Evolutionary conservation across 2,329 filamentous ascomycete species (phyloP), one percentile per base, ranked within the genome.

Genomic region (Colletotrichum sidae): DNA sequence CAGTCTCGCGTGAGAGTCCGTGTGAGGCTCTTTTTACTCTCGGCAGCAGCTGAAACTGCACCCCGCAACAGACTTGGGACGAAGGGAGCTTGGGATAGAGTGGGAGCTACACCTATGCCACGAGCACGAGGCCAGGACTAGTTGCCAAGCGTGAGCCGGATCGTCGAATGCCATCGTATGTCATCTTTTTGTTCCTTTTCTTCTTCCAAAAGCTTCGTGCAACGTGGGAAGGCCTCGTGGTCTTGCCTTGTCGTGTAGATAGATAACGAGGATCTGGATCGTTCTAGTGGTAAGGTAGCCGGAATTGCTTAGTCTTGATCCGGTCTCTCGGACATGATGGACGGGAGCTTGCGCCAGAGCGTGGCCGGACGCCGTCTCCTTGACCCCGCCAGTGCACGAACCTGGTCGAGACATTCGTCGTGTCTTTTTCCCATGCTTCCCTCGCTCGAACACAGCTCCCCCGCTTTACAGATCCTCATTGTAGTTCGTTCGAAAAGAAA

Each of bases 381-480:
- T 52, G 45, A 52, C 58, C 50, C 63, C 58, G 58, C 53, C 59
- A 44, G 53, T 53, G 63, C 52, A 66, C 56, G 51, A 55, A 51
- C 51, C 47, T 52, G 34, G 52, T 38, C 11, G 47, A 53, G 52
- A 63, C 41, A 53, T 39, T 60, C 4, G 25, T 25, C 25, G 25
- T 25, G 25, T 25, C 25, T 25, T 25, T 25, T 25, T 25, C 25
- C 25, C 25, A 25, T 25, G 25, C 25, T 25, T 25, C 25, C 25
- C 25, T 25, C 25, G 25, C 25, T 1, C 25, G 5, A 25, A 25
- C 25, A 25, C 25, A 25, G 46, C 46, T 49, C 46, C 10, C 55
- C 34, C 42, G 13, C 38, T 49, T 53, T 33, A 33, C 47, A 53
- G 25, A 17, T 25, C 25, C 25, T 25, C 25, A 25, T 25, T 4